These are phyloP conservation scores for Lipomyces sp. DNA, from an alignment of 805 yeast species.

Conservation along the genomic window DNA sequence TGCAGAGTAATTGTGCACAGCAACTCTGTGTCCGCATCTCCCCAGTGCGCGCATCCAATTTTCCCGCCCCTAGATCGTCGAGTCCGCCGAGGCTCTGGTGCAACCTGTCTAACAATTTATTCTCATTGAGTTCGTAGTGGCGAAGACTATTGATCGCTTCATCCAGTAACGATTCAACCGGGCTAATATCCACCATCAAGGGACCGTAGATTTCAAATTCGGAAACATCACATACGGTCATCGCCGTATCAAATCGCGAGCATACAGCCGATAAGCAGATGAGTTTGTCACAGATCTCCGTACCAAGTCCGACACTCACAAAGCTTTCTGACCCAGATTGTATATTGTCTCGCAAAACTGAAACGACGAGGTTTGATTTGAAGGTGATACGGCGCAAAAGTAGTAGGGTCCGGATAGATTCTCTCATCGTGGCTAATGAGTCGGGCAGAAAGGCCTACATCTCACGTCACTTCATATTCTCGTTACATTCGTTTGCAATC, in stretches of 20 bases:
- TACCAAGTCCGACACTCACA: constrained; percentile 12
- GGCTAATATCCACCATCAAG: constrained; percentile 11
- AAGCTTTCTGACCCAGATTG: not conserved
- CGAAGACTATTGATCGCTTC: constrained; percentile 4
- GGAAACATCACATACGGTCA: constrained; percentile 17
- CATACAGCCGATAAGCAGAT: not conserved
- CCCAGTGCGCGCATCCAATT: not conserved
- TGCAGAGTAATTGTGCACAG: constrained; percentile 1
- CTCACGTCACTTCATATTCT: not conserved
- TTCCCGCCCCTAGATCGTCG: not conserved
- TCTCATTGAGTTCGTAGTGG: not conserved
- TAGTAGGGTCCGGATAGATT: constrained; percentile 21
- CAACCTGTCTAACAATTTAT: not conserved
- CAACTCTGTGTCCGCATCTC: not conserved
- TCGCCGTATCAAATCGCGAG: constrained; percentile 13
- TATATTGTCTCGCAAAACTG: constrained; percentile 6
- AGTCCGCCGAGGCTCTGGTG: not conserved
- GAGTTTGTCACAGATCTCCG: constrained; percentile 28
- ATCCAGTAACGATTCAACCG: constrained; percentile 19
- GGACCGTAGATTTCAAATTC: constrained; percentile 32
- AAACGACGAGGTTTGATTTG: constrained; percentile 18
- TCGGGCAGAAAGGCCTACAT: constrained; percentile 16
- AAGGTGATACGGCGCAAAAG: constrained; percentile 21
- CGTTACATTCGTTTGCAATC: not conserved
- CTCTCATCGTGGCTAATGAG: constrained; percentile 25